phyloP scores from a whole-genome alignment of 2,329 filamentous ascomycete species.

The Camillea tinctor region DNA sequence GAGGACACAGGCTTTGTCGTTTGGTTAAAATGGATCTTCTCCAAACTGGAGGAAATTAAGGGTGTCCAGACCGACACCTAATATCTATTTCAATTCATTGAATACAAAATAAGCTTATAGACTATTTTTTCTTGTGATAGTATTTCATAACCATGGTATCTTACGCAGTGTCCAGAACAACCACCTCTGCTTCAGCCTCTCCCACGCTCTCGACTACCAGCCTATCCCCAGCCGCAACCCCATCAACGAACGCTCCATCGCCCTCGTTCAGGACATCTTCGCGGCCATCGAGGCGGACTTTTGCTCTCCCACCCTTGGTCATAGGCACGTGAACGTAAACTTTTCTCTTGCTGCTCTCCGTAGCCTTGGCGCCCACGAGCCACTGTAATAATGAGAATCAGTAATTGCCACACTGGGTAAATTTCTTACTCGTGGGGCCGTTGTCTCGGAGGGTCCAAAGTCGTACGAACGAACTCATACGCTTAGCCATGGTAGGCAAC shows the following conservation, averaged over 20 bases:
- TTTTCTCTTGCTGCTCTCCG: conserved; percentile 59
- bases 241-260: conserved; percentile 75
- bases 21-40: too few species aligned
- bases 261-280: conserved; percentile 72
- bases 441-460: too few species aligned
- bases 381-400: too few species aligned
- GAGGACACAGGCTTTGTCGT: too few species aligned
- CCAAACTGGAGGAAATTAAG: too few species aligned
- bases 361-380: conserved; percentile 62
- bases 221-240: conserved; percentile 62
- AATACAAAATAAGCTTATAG: too few species aligned
- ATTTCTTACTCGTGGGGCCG: too few species aligned
- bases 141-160: neutral
- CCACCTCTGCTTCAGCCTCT: conserved; percentile 66
- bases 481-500: too few species aligned
- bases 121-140: neutral
- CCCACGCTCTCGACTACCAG: conserved; percentile 66
- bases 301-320: conserved; percentile 72
- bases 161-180: conserved; percentile 64
- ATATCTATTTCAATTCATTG: too few species aligned
- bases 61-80: too few species aligned
- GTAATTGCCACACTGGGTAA: too few species aligned
- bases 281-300: conserved; percentile 64
- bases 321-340: conserved; percentile 80
- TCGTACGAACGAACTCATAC: too few species aligned